phyloP scores from a whole-genome alignment of 176 grass and related monocot species.

The Olyra latifolia region DNA sequence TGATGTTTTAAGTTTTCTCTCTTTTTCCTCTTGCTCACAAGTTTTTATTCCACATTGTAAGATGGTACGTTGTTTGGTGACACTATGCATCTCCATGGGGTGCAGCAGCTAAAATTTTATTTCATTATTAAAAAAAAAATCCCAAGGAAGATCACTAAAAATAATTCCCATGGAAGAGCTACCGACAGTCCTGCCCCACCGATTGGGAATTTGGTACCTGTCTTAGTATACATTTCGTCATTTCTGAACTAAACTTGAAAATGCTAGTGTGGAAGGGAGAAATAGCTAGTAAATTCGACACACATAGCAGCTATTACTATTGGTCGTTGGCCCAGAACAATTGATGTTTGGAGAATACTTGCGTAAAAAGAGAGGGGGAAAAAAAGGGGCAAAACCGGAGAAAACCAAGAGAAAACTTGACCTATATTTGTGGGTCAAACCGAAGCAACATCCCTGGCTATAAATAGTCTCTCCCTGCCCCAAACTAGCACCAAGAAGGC shows the following conservation, averaged over 20 bases:
- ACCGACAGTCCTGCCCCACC: no score
- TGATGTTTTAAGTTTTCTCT: no score
- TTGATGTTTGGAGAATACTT: background rate
- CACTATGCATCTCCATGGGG: no score
- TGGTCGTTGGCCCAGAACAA: background rate
- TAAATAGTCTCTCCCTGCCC: conserved; percentile 12
- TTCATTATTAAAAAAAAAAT: no score
- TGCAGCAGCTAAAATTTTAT: no score
- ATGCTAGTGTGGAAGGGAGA: background rate
- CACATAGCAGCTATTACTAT: background rate
- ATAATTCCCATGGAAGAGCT: no score
- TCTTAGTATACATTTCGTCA: background rate
- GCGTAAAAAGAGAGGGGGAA: background rate
- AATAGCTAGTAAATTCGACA: background rate
- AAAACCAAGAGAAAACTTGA: background rate
- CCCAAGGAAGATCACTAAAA: no score
- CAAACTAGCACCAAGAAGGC: conserved; percentile 5
- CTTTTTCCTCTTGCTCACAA: no score
- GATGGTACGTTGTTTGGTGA: no score
- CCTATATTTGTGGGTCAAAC: conserved; percentile 32
- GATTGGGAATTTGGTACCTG: background rate
- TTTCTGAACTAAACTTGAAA: background rate
- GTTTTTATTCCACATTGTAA: no score
- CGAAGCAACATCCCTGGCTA: conserved; percentile 23
- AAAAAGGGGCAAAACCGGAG: background rate